phyloP scores from a whole-genome alignment of 75 land plant species.

The Azolla pinnata region DNA sequence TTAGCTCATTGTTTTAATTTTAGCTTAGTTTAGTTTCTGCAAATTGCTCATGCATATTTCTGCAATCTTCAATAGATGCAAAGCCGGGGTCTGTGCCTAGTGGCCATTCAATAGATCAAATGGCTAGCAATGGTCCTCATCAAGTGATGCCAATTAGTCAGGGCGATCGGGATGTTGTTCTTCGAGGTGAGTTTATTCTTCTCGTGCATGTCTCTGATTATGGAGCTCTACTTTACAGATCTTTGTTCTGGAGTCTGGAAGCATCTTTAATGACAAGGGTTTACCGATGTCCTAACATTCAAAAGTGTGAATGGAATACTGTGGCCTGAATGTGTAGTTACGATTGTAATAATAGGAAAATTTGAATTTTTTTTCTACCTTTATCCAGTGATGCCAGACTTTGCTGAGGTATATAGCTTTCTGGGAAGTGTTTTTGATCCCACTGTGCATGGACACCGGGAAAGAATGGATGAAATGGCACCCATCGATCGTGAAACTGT shows the following conservation, averaged over 20 bases:
- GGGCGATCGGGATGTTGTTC: constrained; percentile 9
- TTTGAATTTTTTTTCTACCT: neutral
- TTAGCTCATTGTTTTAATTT: neutral
- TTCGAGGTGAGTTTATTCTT: too few species aligned
- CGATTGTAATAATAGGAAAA: neutral
- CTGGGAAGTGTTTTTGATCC: constrained; percentile 93
- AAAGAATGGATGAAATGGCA: constrained; percentile 75
- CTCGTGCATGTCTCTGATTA: too few species aligned
- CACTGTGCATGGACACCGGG: constrained; percentile 49
- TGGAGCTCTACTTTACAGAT: too few species aligned
- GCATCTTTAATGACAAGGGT: too few species aligned
- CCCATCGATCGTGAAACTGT: constrained; percentile 87
- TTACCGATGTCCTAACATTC: too few species aligned
- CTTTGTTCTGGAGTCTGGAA: too few species aligned
- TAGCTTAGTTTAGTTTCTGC: neutral
- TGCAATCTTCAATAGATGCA: too few species aligned
- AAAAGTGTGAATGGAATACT: too few species aligned
- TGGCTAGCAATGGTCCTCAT: constrained; percentile 11
- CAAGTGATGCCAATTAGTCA: constrained; percentile 8
- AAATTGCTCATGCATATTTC: neutral
- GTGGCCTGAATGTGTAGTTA: too few species aligned
- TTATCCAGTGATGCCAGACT: constrained; percentile 71
- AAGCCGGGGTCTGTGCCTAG: too few species aligned
- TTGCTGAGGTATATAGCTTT: constrained; percentile 81
- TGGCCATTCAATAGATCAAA: constrained; percentile 2